Evolutionary conservation across 2,329 filamentous ascomycete genomes (phyloP), one percentile per base, ranked within the genome.

Genomic region (Penicillium glabrum): DNA sequence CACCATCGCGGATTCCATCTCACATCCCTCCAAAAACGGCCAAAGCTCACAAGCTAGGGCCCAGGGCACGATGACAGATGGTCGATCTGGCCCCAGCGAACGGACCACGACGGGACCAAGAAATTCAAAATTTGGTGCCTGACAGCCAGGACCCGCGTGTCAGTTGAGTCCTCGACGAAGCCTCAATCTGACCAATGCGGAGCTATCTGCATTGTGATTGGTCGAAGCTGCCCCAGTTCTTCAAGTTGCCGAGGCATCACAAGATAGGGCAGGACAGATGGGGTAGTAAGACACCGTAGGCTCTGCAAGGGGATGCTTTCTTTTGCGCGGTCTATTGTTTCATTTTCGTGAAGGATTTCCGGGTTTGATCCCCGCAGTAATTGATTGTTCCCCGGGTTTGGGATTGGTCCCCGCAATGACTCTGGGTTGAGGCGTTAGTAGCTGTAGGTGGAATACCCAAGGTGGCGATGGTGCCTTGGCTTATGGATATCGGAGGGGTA

Each of bases 191-290:
- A 44, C 37, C 14, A 23, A 51, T 21, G 21, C 7, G 13, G 27
- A n/a, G 23, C 5, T 19, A 19, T 14, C 14, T 14, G 46, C 26
- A 26, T 23, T 56, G 19, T 60, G 45, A 59, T 60, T 61, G 56
- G 60, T 27, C 39, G 31, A 44, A 47, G 46, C 37, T 48, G 27
- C 27, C 46, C 37, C 29, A 16, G 7, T 41, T 35, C 2, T 21
- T 41, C 3, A 41, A 63, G 43, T 52, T 63, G 13, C 61, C 61
- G 54, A 58, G 61, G 61, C 53, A 63, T 63, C 61, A 63, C 61
- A 60, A 60, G 61, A 51, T 31, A 19, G 21, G 11, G 19, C 47
- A 29, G 21, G 47, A 50, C 47, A 50, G 47, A 50, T 39, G 35
- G 33, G 47, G 47, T 41, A 50, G 23, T 50, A 50, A 45, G 41